phyloP scores from a whole-genome alignment of 2,329 filamentous ascomycete genomes.

The Coniosporium tulheliwenetii region DNA sequence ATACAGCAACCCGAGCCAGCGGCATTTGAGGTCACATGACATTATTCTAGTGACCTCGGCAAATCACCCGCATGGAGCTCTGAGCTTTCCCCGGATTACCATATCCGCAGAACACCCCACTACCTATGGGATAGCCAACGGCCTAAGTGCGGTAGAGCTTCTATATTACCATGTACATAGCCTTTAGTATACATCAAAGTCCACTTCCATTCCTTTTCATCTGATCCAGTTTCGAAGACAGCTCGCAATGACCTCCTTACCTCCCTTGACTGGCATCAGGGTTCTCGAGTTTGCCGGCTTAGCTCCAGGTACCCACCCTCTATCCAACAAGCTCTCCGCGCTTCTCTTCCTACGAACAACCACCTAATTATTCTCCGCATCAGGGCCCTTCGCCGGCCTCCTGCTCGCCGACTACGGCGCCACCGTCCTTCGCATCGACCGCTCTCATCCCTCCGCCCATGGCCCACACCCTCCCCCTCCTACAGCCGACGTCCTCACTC shows the following conservation, averaged over 20 bases:
- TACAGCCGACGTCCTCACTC: constrained; percentile 57
- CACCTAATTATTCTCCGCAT: constrained; percentile 1
- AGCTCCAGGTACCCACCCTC: constrained; percentile 30
- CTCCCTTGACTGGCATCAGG: constrained; percentile 40
- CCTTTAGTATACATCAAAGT: background rate
- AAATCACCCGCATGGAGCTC: background rate
- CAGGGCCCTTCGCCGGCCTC: constrained; percentile 77
- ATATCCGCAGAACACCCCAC: background rate
- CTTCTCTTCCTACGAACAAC: too few species aligned
- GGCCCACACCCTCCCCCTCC: constrained; percentile 23
- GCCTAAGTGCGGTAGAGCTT: background rate
- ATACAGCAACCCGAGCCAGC: too few species aligned
- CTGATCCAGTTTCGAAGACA: background rate
- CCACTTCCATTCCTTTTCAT: background rate
- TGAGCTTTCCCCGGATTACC: background rate
- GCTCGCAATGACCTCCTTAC: constrained; percentile 11
- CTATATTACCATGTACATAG: background rate
- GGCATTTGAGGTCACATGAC: too few species aligned
- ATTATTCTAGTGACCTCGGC: too few species aligned
- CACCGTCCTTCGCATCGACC: constrained; percentile 74
- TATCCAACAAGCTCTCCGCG: too few species aligned
- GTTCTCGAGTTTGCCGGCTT: constrained; percentile 53
- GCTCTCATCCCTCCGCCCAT: constrained; percentile 27
- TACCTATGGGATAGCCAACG: too few species aligned
- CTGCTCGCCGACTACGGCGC: constrained; percentile 84